phyloP scores from a whole-genome alignment of 2,329 filamentous ascomycete species.

The Cercospora berteroae region DNA sequence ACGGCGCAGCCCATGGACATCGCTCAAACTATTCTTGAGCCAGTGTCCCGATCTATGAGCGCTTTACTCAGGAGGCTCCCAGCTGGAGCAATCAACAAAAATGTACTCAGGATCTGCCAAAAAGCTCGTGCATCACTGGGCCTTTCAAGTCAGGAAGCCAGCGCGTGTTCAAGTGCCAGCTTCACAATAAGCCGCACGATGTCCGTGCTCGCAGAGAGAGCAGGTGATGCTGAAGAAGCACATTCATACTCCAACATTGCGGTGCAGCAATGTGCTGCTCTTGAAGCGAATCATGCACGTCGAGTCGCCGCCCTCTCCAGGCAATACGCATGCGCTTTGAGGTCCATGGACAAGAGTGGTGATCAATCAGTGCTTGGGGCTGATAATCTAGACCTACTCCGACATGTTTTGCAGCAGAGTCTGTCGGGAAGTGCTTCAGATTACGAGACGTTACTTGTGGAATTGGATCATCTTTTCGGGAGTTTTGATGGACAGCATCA shows the following conservation, averaged over 20 bases:
- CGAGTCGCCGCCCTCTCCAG: conserved; percentile 12
- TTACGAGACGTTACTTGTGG: conserved; percentile 30
- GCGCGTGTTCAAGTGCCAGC: background rate
- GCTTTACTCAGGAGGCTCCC: conserved; percentile 49
- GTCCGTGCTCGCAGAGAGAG: conserved; percentile 24
- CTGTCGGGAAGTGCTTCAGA: conserved; percentile 28
- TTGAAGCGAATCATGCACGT: conserved; percentile 25
- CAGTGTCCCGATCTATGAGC: conserved; percentile 61
- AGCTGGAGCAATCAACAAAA: background rate
- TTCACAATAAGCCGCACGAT: conserved; percentile 20
- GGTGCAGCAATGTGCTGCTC: conserved; percentile 12
- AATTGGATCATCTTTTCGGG: conserved; percentile 21
- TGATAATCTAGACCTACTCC: conserved; percentile 8
- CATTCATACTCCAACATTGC: conserved; percentile 18
- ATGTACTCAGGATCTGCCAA: conserved; percentile 12
- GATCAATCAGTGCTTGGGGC: background rate
- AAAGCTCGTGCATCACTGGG: conserved; percentile 1
- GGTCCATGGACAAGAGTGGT: background rate
- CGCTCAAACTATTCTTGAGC: conserved; percentile 64
- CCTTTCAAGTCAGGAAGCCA: background rate
- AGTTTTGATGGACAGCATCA: background rate
- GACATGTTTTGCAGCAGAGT: conserved; percentile 17
- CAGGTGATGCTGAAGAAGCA: conserved; percentile 14
- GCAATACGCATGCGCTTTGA: background rate
- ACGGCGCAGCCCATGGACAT: conserved; percentile 59